Conservation (phyloP, 345 rosid genomes). For the Iberis pinnata region DNA sequence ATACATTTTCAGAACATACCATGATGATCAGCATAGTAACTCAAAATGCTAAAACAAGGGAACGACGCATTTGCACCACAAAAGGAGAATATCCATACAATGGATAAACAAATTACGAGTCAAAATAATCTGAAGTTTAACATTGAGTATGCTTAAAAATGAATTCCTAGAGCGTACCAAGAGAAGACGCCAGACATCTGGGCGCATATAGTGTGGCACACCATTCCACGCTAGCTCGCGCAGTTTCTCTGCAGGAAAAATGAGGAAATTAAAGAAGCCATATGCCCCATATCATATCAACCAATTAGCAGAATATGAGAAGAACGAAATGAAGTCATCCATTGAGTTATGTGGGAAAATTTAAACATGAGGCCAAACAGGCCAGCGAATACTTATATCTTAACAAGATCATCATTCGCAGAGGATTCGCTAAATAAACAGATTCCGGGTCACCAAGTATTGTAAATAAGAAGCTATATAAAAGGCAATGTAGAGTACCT, state of each 20-base stretch:
- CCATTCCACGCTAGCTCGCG: constrained; percentile 98
- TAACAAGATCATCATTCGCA: not conserved
- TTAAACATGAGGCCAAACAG: constrained; percentile 1
- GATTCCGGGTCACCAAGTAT: not conserved
- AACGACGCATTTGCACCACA: not conserved
- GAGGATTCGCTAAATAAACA: not conserved
- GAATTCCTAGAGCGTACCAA: constrained; percentile 51
- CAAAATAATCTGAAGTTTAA: not conserved
- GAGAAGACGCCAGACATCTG: constrained; percentile 88
- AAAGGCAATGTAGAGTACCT: constrained; percentile 43
- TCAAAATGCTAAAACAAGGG: not conserved
- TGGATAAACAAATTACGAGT: too few species aligned
- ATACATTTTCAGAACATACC: not conserved
- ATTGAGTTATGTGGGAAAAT: too few species aligned
- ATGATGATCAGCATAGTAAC: not conserved
- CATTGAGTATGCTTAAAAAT: not conserved
- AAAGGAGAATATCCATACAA: too few species aligned
- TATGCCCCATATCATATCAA: not conserved
- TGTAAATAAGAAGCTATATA: not conserved
- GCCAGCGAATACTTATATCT: not conserved
- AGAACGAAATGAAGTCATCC: not conserved
- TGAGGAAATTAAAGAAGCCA: not conserved
- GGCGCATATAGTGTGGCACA: constrained; percentile 87
- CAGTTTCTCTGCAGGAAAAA: constrained; percentile 52
- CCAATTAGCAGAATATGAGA: not conserved